Conservation (phyloP, 2,329 filamentous ascomycete genomes). For the Lachnellula arida region DNA sequence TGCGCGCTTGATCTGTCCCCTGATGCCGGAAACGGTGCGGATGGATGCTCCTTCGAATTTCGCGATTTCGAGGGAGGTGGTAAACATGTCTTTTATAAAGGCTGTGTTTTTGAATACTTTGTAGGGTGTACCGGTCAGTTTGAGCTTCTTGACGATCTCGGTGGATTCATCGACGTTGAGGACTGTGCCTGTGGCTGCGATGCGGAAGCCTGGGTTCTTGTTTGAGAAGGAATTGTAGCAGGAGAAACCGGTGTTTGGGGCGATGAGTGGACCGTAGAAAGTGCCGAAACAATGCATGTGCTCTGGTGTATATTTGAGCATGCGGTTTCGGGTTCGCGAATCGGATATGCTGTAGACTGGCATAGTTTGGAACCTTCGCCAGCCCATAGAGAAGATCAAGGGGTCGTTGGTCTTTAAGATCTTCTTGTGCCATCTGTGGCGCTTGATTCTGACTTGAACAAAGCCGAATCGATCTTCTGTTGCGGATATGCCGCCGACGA, state of each 20-base stretch:
- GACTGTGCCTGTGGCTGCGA: slow-evolving; percentile 91
- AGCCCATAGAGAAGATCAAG: slow-evolving; percentile 92
- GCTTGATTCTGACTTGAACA: slow-evolving; percentile 93
- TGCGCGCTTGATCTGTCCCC: slow-evolving; percentile 95
- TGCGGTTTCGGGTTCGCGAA: slow-evolving; percentile 86
- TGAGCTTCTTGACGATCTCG: slow-evolving; percentile 99
- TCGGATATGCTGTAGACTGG: slow-evolving; percentile 95
- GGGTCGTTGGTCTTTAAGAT: slow-evolving; percentile 98
- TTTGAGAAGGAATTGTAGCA: slow-evolving; percentile 87
- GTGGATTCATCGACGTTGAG: slow-evolving; percentile 91
- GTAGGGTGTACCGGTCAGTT: slow-evolving; percentile 87
- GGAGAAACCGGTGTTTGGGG: slow-evolving; percentile 93
- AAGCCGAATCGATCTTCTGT: slow-evolving; percentile 96
- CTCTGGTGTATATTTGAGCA: slow-evolving; percentile 98
- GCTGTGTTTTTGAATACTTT: slow-evolving; percentile 99
- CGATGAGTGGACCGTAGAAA: slow-evolving; percentile 90
- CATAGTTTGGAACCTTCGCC: slow-evolving; percentile 88
- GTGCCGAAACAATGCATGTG: slow-evolving; percentile 99
- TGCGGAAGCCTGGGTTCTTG: slow-evolving; percentile 82
- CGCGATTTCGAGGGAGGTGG: slow-evolving; percentile 83
- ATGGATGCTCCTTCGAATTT: slow-evolving; percentile 97
- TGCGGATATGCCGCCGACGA: slow-evolving; percentile 85
- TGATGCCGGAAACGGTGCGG: slow-evolving; percentile 90
- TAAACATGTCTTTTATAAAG: slow-evolving; percentile 99
- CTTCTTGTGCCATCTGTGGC: slow-evolving; percentile 98